These are phyloP conservation scores for Scutellaria baicalensis DNA, from an alignment of 257 asterid species.

Conservation along the genomic window DNA sequence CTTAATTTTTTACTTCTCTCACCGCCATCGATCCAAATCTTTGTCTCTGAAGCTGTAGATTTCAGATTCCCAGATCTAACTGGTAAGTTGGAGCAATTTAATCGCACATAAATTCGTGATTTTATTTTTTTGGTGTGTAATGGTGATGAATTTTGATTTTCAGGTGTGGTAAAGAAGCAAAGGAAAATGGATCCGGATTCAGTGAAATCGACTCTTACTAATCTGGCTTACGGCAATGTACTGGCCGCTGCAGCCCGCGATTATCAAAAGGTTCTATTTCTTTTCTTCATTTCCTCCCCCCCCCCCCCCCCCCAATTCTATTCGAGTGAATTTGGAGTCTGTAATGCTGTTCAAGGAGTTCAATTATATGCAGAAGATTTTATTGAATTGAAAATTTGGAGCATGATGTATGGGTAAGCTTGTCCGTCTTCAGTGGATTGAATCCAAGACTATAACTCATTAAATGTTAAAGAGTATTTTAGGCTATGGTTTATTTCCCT, in stretches of 20 bases:
- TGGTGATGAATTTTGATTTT: neutral
- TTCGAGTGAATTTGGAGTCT: neutral
- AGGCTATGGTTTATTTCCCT: neutral
- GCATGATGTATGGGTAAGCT: neutral
- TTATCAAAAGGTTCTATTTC: slow-evolving; percentile 67
- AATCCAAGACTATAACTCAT: neutral
- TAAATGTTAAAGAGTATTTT: neutral
- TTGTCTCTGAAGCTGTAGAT: neutral
- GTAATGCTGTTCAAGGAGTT: neutral
- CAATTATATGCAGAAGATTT: neutral
- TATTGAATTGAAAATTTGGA: neutral
- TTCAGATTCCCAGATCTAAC: slow-evolving; percentile 10
- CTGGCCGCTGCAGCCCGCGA: slow-evolving; percentile 99
- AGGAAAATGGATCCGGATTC: slow-evolving; percentile 74
- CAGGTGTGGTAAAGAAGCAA: slow-evolving; percentile 1
- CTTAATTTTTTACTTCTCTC: neutral
- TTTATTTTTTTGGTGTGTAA: neutral
- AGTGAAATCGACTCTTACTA: slow-evolving; percentile 81
- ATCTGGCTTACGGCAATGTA: slow-evolving; percentile 89
- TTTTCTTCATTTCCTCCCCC: neutral
- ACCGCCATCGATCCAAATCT: neutral
- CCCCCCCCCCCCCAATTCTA: neutral
- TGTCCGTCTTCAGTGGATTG: neutral
- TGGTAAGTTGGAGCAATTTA: neutral
- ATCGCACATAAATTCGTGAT: neutral